phyloP scores from a whole-genome alignment of 345 rosid species.

The Lenwebbia sp. region DNA sequence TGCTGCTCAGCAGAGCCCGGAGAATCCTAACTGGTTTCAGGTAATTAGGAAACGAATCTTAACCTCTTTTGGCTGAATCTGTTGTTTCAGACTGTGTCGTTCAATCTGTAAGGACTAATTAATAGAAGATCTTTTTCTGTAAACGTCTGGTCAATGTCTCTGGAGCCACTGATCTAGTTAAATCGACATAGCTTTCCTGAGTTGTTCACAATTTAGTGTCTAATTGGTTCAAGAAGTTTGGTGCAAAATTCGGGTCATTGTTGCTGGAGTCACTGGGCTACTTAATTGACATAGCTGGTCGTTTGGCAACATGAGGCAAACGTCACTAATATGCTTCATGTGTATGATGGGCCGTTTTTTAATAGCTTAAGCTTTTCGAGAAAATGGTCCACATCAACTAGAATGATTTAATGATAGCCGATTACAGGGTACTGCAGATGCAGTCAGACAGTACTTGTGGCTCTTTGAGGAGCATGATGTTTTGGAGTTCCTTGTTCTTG shows the following conservation, averaged over 20 bases:
- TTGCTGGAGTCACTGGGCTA: neutral
- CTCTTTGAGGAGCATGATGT: constrained; percentile 95
- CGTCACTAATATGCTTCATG: neutral
- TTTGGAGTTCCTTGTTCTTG: constrained; percentile 83
- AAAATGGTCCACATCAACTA: neutral
- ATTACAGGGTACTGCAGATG: constrained; percentile 91
- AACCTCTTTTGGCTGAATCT: neutral
- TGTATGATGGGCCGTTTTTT: neutral
- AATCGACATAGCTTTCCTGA: neutral
- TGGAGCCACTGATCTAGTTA: neutral
- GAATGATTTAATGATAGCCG: neutral
- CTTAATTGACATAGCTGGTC: neutral
- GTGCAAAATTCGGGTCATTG: neutral
- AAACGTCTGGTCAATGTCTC: neutral
- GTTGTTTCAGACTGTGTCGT: neutral
- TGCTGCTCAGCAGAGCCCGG: constrained; percentile 98
- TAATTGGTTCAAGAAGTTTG: neutral
- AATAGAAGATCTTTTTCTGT: neutral
- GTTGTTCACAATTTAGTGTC: neutral
- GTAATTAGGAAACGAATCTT: constrained; percentile 8
- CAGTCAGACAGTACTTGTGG: constrained; percentile 95
- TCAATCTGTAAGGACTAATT: neutral
- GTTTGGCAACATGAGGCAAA: neutral
- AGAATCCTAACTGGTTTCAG: constrained; percentile 98
- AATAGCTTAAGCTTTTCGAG: neutral